A percentile compares a stretch with the other conserved stretches of the same genome.
Evolutionary conservation across 2,329 filamentous ascomycete genomes (phyloP).

Genomic region (Venturia carpophila): DNA sequence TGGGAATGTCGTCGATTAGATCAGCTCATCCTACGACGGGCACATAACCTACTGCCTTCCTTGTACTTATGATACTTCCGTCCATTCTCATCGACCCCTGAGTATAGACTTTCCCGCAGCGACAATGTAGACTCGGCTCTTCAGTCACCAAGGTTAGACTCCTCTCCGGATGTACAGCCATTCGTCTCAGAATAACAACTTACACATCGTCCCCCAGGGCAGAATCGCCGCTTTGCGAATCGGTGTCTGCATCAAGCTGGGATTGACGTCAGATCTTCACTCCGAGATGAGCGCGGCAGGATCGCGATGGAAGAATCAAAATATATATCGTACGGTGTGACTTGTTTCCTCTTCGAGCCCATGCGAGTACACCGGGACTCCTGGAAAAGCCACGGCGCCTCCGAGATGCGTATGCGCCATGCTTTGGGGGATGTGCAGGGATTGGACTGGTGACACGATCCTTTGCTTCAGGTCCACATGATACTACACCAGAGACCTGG

Average conservation of each 20-base stretch:
- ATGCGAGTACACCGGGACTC: not conserved
- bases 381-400: not conserved
- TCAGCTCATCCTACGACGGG: no score
- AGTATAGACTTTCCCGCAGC: conserved; percentile 15
- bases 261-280: not conserved
- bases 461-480: not conserved
- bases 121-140: conserved; percentile 17
- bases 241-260: conserved; percentile 1
- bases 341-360: not conserved
- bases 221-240: conserved; percentile 17
- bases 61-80: conserved; percentile 17
- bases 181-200: not conserved
- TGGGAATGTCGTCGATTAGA: not conserved
- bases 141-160: not conserved
- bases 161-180: no score
- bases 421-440: not conserved
- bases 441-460: not conserved
- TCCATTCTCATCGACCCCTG: conserved; percentile 17
- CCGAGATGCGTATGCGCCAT: not conserved
- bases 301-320: not conserved
- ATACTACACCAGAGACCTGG: not conserved
- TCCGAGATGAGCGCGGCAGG: not conserved
- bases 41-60: conserved; percentile 13
- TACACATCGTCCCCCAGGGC: conserved; percentile 18
- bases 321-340: not conserved